A percentile compares a stretch with the other conserved stretches of the same genome.
Conservation (phyloP, 2,329 filamentous ascomycete genomes). For the Leptographium flavum region DNA sequence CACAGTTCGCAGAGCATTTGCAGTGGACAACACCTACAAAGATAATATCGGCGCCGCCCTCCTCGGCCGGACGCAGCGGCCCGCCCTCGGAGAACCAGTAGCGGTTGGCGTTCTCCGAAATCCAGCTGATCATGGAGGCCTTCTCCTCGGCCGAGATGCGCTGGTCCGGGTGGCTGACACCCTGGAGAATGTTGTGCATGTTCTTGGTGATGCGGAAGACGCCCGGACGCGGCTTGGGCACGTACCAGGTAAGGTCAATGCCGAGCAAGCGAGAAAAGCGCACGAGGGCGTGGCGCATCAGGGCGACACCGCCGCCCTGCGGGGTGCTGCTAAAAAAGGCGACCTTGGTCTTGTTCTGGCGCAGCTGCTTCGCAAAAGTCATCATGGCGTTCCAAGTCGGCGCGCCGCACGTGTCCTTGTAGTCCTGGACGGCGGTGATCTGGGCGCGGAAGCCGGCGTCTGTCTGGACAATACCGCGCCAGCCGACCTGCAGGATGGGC, state of each 20-base stretch:
- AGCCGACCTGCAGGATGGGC: constrained; percentile 54
- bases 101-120: constrained; percentile 54
- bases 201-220: constrained; percentile 78
- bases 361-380: constrained; percentile 48
- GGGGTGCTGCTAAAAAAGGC: constrained; percentile 72
- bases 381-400: constrained; percentile 53
- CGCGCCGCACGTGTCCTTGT: constrained; percentile 43
- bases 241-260: constrained; percentile 63
- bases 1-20: no score
- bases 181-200: constrained; percentile 79
- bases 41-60: constrained; percentile 64
- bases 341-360: constrained; percentile 48
- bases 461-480: constrained; percentile 54
- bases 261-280: constrained; percentile 53
- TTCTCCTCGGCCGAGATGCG: constrained; percentile 50
- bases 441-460: constrained; percentile 51
- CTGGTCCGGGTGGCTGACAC: constrained; percentile 51
- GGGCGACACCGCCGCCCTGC: constrained; percentile 67
- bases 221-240: constrained; percentile 65
- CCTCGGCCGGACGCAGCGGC: constrained; percentile 46
- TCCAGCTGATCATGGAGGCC: constrained; percentile 53
- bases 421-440: constrained; percentile 40
- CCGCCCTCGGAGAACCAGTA: constrained; percentile 61
- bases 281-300: constrained; percentile 69
- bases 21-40: constrained; percentile 39